Evolutionary conservation across 192 early-diverging fungal species (phyloP), one percentile per base, ranked within the genome.

Genomic region (Mortierella alpina): DNA sequence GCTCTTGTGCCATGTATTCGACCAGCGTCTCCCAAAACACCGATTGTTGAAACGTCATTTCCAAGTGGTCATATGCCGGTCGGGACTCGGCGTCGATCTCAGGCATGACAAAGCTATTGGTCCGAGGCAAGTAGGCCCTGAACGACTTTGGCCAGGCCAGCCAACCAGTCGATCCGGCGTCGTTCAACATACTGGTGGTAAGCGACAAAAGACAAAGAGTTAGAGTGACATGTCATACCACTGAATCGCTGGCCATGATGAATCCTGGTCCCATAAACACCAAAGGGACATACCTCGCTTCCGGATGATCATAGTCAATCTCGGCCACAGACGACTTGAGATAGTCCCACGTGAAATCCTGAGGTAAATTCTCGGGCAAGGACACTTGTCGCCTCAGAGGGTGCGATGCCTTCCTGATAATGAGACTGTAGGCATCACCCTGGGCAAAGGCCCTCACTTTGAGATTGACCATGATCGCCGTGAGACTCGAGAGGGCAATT

Each of bases 11-110:
- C 66, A 92, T 83, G 68, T 90, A 93, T 7, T 70, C 77, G 6
- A 84, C 82, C 53, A 93, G 79, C 31, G 86, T 84, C 44, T 73
- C 75, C 96, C 97, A 98, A 71, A 93, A 95, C 0, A 85, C 86
- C 0, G 77, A 23, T 7, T 84, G 74, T 44, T 85, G 72, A 63
- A 97, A 85, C 15, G 75, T 77, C 12, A 63, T 60, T 46, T 73
- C 73, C 15, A 96, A 80, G 42, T 86, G 80, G 1, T 92, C 77
- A 63, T 87, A 89, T 0, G 88, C 89, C 10, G 79, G 85, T 13
- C 77, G 70, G 46, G 90, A 95, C 10, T 75, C 85, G 0, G 84
- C 52, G 44, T 96, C 95, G 23, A 90, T 83, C 46, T 60, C 81
- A 18, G 88, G 87, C 50, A 88, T 86, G 6, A 83, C 59, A 42